phyloP scores from a whole-genome alignment of 176 grass and related monocot species.

The Pontederia crassipes region DNA sequence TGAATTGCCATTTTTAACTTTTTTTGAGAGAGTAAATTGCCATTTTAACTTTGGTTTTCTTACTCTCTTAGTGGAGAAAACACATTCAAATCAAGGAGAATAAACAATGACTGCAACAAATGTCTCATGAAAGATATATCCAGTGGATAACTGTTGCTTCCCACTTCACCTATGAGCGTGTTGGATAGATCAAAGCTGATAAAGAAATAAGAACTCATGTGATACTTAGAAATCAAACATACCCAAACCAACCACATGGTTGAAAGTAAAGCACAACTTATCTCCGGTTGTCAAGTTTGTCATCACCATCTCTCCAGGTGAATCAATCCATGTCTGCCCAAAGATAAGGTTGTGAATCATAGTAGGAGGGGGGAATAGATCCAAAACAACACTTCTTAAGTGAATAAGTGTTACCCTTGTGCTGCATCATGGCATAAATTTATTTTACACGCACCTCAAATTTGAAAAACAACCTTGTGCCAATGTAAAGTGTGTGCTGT shows the following conservation, averaged over 20 bases:
- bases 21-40: too few species aligned
- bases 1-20: too few species aligned
- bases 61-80: too few species aligned
- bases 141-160: too few species aligned
- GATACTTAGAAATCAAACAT: conserved; percentile 1
- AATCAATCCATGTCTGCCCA: conserved; percentile 82
- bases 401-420: conserved; percentile 54
- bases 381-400: conserved; percentile 55
- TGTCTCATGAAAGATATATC: too few species aligned
- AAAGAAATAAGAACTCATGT: background rate
- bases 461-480: background rate
- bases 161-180: too few species aligned
- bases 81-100: too few species aligned
- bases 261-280: conserved; percentile 89
- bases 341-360: conserved; percentile 96
- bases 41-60: too few species aligned
- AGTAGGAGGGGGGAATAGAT: conserved; percentile 73
- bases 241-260: conserved; percentile 99
- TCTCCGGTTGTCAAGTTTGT: conserved; percentile 82
- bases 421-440: conserved; percentile 11
- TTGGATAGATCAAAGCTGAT: too few species aligned
- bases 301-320: conserved; percentile 74
- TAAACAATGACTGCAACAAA: too few species aligned
- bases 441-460: background rate
- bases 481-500: too few species aligned